Base-by-base conservation (phyloP, 192 early-diverging fungal genomes). In the Coemansia sp. region DNA sequence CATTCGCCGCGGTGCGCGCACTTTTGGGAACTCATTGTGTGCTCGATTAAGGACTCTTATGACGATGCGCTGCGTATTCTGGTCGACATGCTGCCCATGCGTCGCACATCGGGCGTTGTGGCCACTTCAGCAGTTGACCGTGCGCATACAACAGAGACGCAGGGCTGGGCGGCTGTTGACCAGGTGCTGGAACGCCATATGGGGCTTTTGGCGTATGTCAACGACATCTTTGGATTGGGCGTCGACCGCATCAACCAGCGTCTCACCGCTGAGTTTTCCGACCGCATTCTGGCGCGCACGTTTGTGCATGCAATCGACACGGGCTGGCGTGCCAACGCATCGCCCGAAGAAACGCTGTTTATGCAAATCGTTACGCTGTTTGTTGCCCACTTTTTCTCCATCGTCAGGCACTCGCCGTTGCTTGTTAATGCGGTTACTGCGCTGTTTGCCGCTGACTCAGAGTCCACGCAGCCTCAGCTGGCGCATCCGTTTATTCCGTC, bases 121-220 rank as follows among this genome's bases (percentile, higher is more conserved):
- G 61, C 61, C 48, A 51, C 61, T 7, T 11, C 61, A 10, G 48
- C 31, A 1, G 31, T 61, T 9, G 61, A 62, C 47, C 11, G 48
- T 2, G 21, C 27, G 2, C 29, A 21, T 21, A 21, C 21, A 63
- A 22, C 65, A 63, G 22, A 57, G 50, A 50, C 64, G 62, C 39
- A 71, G 71, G 62, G 21, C 0, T 21, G 21, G 21, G 21, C 21
- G 21, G 21, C 21, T 21, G 21, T 21, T 21, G 21, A 21, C 21
- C 21, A 21, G 21, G 21, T 21, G 21, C 22, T 79, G 77, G 77
- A 71, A 68, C 10, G 52, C 57, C 87, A 88, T 62, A 83, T 86
- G 70, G 87, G 86, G 8, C 82, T 83, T 39, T 78, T 88, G 26
- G 85, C 85, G 31, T 88, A 88, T 54, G 70, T 88, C 59, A 88